A percentile compares a stretch with the other conserved stretches of the same genome.
These are phyloP conservation scores for Hyaloperonospora arabidopsidis DNA, from an alignment of 352 stramenopile species.

Conservation along the genomic window DNA sequence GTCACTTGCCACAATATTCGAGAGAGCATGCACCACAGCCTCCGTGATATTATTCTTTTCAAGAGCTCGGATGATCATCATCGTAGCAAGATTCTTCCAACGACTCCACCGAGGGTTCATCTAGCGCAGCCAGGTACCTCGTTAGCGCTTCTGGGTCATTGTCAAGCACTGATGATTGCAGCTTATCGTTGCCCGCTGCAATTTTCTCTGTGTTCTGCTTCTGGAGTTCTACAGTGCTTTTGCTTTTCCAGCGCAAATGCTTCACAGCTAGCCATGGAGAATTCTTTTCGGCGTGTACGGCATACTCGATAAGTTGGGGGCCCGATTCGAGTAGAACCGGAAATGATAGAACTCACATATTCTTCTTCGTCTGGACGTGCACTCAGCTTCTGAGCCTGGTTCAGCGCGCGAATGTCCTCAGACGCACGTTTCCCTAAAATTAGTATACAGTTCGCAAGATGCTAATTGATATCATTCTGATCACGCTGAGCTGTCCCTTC, in stretches of 20 bases:
- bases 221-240: slow-evolving; percentile 30
- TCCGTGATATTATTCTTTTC: slow-evolving; percentile 67
- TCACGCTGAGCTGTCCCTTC: slow-evolving; percentile 48
- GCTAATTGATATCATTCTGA: slow-evolving; percentile 52
- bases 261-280: slow-evolving; percentile 51
- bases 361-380: slow-evolving; percentile 61
- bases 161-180: slow-evolving; percentile 49
- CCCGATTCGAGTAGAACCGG: slow-evolving; percentile 45
- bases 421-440: slow-evolving; percentile 50
- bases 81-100: slow-evolving; percentile 70
- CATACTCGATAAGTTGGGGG: slow-evolving; percentile 57
- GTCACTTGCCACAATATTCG: slow-evolving; percentile 22
- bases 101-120: slow-evolving; percentile 58
- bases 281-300: slow-evolving; percentile 48
- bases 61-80: slow-evolving; percentile 73
- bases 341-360: slow-evolving; percentile 68
- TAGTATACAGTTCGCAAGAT: slow-evolving; percentile 43
- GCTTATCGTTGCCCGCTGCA: slow-evolving; percentile 38
- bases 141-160: slow-evolving; percentile 66
- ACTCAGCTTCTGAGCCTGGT: slow-evolving; percentile 42
- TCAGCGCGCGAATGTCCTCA: slow-evolving; percentile 55
- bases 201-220: slow-evolving; percentile 34
- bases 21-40: slow-evolving; percentile 34
- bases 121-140: slow-evolving; percentile 50
- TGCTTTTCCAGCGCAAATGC: slow-evolving; percentile 33